Evolutionary conservation across 495 filamentous ascomycete species (phyloP).

Genomic region (Podospora australis): DNA sequence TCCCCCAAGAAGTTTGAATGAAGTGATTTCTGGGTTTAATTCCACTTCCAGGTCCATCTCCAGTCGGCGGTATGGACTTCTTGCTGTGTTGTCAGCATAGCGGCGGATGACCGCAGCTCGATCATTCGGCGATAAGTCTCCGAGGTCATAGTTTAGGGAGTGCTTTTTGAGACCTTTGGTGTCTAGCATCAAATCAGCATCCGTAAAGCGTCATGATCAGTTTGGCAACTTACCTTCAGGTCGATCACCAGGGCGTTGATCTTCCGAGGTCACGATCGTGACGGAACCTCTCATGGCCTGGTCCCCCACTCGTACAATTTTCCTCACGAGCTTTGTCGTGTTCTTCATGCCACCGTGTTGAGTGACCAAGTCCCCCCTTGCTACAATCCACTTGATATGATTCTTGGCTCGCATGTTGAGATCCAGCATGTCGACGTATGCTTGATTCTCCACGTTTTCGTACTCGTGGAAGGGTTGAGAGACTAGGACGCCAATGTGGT

Average conservation of each 20-base stretch:
- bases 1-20: too few species aligned
- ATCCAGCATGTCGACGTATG: background rate
- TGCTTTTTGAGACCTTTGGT: background rate
- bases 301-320: background rate
- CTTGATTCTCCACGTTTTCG: background rate
- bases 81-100: background rate
- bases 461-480: background rate
- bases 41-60: background rate
- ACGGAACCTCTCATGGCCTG: background rate
- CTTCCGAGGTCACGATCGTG: background rate
- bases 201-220: background rate
- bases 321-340: background rate
- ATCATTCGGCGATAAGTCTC: background rate
- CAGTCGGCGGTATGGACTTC: background rate
- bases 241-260: background rate
- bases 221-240: background rate
- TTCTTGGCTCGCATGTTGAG: background rate
- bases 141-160: background rate
- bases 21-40: too few species aligned
- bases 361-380: background rate
- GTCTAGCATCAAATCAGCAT: background rate
- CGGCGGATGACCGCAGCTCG: background rate
- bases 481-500: background rate
- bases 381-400: background rate
- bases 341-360: background rate